Evolutionary conservation across 2,329 filamentous ascomycete species (phyloP).

Genomic region (Sporothrix curviconia): DNA sequence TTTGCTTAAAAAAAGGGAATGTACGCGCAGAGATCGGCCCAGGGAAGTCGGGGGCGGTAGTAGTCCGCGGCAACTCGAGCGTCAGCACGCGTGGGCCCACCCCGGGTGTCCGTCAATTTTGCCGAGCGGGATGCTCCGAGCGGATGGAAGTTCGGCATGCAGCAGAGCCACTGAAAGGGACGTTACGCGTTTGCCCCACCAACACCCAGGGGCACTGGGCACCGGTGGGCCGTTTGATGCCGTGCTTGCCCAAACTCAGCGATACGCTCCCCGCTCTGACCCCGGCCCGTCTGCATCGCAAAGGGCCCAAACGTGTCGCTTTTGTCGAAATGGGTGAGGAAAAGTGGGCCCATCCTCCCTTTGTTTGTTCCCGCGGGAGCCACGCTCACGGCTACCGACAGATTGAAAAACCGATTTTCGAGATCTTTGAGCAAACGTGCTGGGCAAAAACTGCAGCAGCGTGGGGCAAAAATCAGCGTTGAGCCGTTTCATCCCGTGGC

Average conservation of each 20-base stretch:
- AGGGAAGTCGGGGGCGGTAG: conserved; percentile 47
- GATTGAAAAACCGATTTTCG: not conserved
- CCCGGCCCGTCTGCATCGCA: no score
- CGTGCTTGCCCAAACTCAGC: no score
- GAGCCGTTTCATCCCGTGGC: conserved; percentile 38
- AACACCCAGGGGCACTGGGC: no score
- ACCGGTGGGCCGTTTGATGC: no score
- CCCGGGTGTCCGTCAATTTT: conserved; percentile 40
- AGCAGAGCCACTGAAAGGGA: no score
- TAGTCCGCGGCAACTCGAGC: conserved; percentile 51
- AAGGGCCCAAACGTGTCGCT: conserved; percentile 39
- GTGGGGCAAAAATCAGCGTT: conserved; percentile 48
- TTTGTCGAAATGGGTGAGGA: conserved; percentile 38
- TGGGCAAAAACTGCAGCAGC: conserved; percentile 40
- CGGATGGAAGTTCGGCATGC: no score
- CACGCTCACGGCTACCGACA: conserved; percentile 18
- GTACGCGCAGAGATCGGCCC: conserved; percentile 53
- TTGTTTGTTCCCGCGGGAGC: conserved; percentile 23
- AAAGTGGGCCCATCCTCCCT: no score
- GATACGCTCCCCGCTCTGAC: no score
- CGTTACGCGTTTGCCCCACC: no score
- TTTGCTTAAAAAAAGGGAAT: conserved; percentile 57
- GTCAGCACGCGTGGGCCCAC: conserved; percentile 44
- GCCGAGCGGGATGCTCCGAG: no score
- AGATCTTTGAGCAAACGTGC: conserved; percentile 37